A percentile compares a stretch with the other conserved stretches of the same genome.
phyloP scores from a whole-genome alignment of 2,329 filamentous ascomycete species.

The Diplocarpon rosae region DNA sequence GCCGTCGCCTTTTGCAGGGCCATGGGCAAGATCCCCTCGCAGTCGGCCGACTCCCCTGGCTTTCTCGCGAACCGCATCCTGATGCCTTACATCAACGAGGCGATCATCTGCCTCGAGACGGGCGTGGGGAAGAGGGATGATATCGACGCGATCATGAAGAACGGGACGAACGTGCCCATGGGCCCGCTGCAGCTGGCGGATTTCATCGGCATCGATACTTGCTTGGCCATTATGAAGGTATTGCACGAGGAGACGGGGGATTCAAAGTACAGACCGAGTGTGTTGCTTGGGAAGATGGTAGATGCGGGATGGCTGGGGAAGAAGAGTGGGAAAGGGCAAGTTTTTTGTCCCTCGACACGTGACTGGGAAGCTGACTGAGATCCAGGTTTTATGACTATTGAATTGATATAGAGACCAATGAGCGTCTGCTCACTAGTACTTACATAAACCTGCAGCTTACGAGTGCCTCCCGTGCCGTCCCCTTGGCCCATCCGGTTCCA shows the following conservation, averaged over 20 bases:
- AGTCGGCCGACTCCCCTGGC: constrained; percentile 80
- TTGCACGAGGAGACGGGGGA: constrained; percentile 85
- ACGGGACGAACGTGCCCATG: constrained; percentile 97
- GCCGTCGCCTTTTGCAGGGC: constrained; percentile 77
- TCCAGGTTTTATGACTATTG: constrained; percentile 27
- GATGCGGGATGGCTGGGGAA: constrained; percentile 96
- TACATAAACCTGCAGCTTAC: too few relatives aligned
- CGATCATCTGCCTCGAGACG: constrained; percentile 90
- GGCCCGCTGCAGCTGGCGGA: constrained; percentile 87
- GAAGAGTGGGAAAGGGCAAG: constrained; percentile 78
- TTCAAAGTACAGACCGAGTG: constrained; percentile 86
- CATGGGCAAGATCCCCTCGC: constrained; percentile 87
- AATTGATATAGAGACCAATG: neutral
- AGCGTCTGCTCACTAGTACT: too few relatives aligned
- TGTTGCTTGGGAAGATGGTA: constrained; percentile 87
- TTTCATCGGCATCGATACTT: constrained; percentile 95
- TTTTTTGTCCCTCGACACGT: neutral
- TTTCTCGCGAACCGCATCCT: constrained; percentile 95
- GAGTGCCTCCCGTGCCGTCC: too few relatives aligned
- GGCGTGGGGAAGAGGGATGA: constrained; percentile 80
- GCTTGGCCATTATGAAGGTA: constrained; percentile 93
- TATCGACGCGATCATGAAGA: constrained; percentile 98
- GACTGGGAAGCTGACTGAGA: constrained; percentile 11
- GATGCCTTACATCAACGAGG: constrained; percentile 99
- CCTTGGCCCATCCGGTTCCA: too few relatives aligned